Evolutionary conservation across 169 alveolate genomes (phyloP), one percentile per base, ranked within the genome.

Genomic region (Eimeria acervulina): DNA sequence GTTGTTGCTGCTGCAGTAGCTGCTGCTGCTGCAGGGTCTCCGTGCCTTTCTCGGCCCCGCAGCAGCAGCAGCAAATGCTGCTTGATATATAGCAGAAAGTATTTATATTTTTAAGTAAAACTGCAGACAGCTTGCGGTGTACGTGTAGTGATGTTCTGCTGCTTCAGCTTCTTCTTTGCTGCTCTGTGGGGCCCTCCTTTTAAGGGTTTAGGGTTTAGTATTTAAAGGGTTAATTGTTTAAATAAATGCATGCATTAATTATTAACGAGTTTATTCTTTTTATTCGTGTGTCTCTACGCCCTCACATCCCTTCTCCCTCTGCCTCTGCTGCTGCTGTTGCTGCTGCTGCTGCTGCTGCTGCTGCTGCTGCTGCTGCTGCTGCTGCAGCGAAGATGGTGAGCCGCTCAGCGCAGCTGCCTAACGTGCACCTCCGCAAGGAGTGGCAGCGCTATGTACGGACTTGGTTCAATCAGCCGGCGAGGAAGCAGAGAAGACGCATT

Each of bases 401-500:
- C 96, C 99, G 99, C 98, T 99, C 99, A 98, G 98, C 99, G 98
- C 99, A 98, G 95, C 97, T 99, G 88, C 99, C 99, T 47, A 99
- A 99, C 98, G 99, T 98, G 92, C 99, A 99, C 97, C 98, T 99
- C 97, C 99, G 98, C 96, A 99, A 99, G 97, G 99, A 99, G 98
- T 99, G 99, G 99, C 99, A 98, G 97, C 97, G 99, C 94, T 99
- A 98, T 98, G 99, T 99, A 68, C 99, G 99, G 98, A 99, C 99
- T 92, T 99, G 99, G 99, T 99, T 98, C 98, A 98, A 99, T 98
- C 99, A 99, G 97, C 99, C 99, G 44, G 99, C 99, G 90, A 96
- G 99, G 88, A 99, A 99, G 98, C 96, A 98, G 96, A 96, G 99
- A 87, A 98, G 99, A 96, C 96, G 99, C 81, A 97, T 93, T 47